These are phyloP conservation scores for Monilinia aucupariae DNA, from an alignment of 2,329 filamentous ascomycete species.

Conservation along the genomic window DNA sequence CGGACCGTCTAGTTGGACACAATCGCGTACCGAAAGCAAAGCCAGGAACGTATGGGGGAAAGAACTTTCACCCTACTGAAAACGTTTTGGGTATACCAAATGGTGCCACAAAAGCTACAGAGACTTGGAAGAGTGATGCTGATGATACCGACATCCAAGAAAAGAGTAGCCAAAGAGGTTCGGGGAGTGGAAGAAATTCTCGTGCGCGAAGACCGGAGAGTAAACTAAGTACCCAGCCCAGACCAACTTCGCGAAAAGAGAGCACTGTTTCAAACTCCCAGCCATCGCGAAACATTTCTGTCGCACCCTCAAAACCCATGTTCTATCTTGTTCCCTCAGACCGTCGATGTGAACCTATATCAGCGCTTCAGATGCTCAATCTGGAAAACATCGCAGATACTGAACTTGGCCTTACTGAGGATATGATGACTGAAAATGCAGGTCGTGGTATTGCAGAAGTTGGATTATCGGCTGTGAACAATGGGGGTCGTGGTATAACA, in stretches of 20 bases:
- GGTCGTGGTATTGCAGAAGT: conserved; percentile 85
- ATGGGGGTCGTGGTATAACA: conserved; percentile 34
- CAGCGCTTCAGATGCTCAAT: conserved; percentile 80
- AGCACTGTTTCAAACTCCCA: conserved; percentile 26
- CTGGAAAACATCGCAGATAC: conserved; percentile 86
- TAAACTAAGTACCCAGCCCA: conserved; percentile 32
- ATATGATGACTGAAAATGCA: conserved; percentile 87
- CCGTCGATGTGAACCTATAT: conserved; percentile 57
- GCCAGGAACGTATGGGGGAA: conserved; percentile 70
- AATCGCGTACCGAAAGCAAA: conserved; percentile 60
- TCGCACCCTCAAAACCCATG: conserved; percentile 28
- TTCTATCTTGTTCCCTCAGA: conserved; percentile 52
- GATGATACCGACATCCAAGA: conserved; percentile 47
- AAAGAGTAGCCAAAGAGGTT: conserved; percentile 28
- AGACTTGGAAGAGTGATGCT: conserved; percentile 66
- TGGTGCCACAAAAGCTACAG: conserved; percentile 26
- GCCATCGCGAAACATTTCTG: conserved; percentile 29
- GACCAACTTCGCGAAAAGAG: conserved; percentile 36
- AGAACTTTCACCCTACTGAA: conserved; percentile 87
- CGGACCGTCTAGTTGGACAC: conserved; percentile 83
- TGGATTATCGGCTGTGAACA: conserved; percentile 61
- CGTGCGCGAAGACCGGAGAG: conserved; percentile 34
- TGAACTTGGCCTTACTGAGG: conserved; percentile 80
- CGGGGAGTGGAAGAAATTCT: conserved; percentile 40
- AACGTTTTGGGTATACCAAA: conserved; percentile 71